Evolutionary conservation across 805 yeast species (phyloP), one percentile per base, ranked within the genome.

Genomic region (Spathaspora arborariae): DNA sequence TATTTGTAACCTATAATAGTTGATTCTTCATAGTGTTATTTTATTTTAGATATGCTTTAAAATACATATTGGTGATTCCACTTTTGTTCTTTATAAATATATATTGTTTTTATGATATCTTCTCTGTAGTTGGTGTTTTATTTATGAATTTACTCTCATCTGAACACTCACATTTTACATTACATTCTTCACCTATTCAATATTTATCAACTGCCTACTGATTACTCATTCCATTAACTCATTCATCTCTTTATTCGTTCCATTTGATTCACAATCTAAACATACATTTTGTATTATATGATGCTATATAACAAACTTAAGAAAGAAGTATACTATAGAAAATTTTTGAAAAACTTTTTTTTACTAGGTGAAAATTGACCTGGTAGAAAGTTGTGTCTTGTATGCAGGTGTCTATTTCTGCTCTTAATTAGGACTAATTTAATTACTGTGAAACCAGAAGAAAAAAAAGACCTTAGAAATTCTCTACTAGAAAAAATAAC

Each of bases 291-390:
- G 26, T 38, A n/a, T 19, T 22, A 20, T 26, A 15, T 39, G 21
- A 19, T 30, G 24, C 34, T 22, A 30, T 11, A 19, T 39, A 20
- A 22, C 30, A 21, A 36, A 13, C 16, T 15, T n/a, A 22, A 30
- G 35, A 20, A 38, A 38, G 24, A 20, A 38, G 26, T 20, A n/a
- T 22, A 38, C 22, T 20, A 38, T 20, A 38, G 18, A 20, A 38
- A 38, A 38, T 15, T 38, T 20, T n/a, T 38, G 40, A 38, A 38
- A 38, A 38, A 38, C 40, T 38, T 38, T 38, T 38, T 38, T 38
- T 38, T 38, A 20, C 10, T 22, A 38, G 9, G 35, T 30, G 35
- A 30, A 30, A 30, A 30, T 30, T 30, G 35, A 30, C 18, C 35
- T 13, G n/a, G 35, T 13, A 30, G 18, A 30, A 15, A 13, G n/a